Evolutionary conservation across 495 filamentous ascomycete genomes (phyloP).

Genomic region (Talaromyces nanjingensis): DNA sequence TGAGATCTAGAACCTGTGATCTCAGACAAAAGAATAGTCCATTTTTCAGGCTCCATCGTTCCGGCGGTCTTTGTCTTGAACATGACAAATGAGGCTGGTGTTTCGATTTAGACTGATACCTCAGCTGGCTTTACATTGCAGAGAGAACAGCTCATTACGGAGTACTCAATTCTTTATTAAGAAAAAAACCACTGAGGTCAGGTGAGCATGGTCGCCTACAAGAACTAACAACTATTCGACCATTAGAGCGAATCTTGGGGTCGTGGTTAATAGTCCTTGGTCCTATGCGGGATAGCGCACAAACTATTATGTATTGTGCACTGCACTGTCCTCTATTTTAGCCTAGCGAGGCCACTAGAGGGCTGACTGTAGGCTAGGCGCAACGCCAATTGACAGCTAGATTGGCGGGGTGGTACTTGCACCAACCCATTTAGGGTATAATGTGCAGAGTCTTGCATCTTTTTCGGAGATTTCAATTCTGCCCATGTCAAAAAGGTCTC

Average conservation of each 20-base stretch:
- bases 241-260: not conserved
- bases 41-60: not conserved
- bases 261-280: not conserved
- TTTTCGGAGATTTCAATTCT: not conserved
- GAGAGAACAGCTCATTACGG: not conserved
- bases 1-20: not conserved
- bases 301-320: not conserved
- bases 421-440: not conserved
- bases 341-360: not conserved
- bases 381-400: not conserved
- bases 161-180: not conserved
- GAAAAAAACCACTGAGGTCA: not conserved
- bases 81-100: not conserved
- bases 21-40: not conserved
- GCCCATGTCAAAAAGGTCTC: not conserved
- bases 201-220: constrained; percentile 1
- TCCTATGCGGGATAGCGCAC: not conserved
- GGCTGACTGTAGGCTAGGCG: not conserved
- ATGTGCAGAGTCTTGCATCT: not conserved
- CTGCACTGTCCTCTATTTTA: not conserved
- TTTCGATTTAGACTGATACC: not conserved
- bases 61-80: not conserved
- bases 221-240: not conserved
- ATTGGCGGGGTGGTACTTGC: not conserved
- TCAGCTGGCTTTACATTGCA: not conserved